Conservation (phyloP, 73 alveolate species). For the Paramecium sexaurelia region DNA sequence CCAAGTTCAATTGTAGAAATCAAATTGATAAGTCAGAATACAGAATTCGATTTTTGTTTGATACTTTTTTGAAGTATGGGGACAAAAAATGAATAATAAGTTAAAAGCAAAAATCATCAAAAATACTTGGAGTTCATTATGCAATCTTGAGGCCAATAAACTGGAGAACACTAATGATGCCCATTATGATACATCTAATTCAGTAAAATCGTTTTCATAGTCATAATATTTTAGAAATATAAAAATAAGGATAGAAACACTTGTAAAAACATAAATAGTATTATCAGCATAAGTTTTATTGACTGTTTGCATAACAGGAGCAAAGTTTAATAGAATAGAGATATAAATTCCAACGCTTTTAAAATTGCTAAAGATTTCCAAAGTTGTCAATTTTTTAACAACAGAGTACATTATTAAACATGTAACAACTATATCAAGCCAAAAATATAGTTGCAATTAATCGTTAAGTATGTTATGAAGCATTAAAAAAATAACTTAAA, state of each 20-base stretch:
- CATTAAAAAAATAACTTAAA: constrained; percentile 3
- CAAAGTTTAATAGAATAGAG: neutral
- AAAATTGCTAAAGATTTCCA: neutral
- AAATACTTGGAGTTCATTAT: constrained; percentile 42
- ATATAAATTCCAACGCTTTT: constrained; percentile 26
- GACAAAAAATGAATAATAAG: neutral
- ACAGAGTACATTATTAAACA: neutral
- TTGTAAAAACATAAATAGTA: constrained; percentile 30
- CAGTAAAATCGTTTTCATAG: neutral
- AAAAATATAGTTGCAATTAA: neutral
- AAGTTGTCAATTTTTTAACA: neutral
- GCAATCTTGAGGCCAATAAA: constrained; percentile 38
- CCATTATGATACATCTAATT: constrained; percentile 1
- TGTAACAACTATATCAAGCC: neutral
- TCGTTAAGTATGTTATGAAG: neutral
- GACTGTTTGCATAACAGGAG: constrained; percentile 44
- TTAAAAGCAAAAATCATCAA: constrained; percentile 5
- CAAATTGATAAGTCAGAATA: neutral
- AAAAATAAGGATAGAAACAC: neutral
- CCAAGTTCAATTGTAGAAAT: neutral
- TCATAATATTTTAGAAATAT: constrained; percentile 27
- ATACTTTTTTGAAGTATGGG: neutral
- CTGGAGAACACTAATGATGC: constrained; percentile 38
- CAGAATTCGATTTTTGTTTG: neutral
- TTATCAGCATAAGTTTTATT: constrained; percentile 47